phyloP scores from a whole-genome alignment of 2,329 filamentous ascomycete species.

The Colletotrichum neosansevieriae region DNA sequence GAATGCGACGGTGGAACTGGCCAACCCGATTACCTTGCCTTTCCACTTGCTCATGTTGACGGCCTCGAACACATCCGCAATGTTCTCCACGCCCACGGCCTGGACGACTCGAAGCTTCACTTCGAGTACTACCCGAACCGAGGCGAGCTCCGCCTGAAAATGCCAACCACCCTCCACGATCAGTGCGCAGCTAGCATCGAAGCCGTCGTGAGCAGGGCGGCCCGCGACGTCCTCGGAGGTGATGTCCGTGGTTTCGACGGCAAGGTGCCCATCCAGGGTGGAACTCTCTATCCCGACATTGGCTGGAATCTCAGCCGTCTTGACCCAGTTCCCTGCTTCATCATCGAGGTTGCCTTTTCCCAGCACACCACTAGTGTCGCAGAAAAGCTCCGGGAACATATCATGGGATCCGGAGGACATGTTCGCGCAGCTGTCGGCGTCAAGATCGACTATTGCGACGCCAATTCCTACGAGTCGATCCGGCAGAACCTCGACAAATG shows the following conservation, averaged over 20 bases:
- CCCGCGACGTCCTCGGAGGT: not conserved
- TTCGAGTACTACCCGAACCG: not conserved
- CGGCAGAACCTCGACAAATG: not conserved
- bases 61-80: not conserved
- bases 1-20: not conserved
- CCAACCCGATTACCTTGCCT: not conserved
- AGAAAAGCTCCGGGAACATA: not conserved
- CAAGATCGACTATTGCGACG: not conserved
- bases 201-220: not conserved
- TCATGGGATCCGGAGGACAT: not conserved
- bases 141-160: not conserved
- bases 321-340: not conserved
- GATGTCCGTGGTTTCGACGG: not conserved
- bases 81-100: not conserved
- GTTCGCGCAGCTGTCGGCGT: slow-evolving; percentile 6
- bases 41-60: not conserved
- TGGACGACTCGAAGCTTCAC: not conserved
- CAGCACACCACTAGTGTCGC: not conserved
- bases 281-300: not conserved
- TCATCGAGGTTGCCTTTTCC: not conserved
- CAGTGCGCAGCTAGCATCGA: not conserved
- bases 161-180: not conserved
- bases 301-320: not conserved
- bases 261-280: not conserved
- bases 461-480: not conserved